A percentile compares a stretch with the other conserved stretches of the same genome.
Evolutionary conservation across 106 monocot species (phyloP).

Genomic region (Amphibolis antarctica): DNA sequence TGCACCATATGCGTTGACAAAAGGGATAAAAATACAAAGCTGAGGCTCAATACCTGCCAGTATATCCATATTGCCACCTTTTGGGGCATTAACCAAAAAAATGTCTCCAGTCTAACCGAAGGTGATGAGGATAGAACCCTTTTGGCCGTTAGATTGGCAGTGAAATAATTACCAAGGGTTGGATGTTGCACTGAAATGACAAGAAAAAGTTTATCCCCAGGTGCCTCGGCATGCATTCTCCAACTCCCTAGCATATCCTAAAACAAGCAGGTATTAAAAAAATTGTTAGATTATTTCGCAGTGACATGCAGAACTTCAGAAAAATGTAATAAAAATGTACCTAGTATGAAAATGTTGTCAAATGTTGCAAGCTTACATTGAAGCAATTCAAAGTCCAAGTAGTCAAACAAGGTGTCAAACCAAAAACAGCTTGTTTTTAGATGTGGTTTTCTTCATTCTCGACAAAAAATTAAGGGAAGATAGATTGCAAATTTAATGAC

Average conservation of each 20-base stretch:
- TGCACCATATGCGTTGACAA: not conserved
- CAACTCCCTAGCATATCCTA: constrained; percentile 24
- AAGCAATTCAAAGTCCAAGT: no score
- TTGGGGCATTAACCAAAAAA: constrained; percentile 24
- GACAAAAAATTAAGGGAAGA: no score
- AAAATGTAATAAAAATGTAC: no score
- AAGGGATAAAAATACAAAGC: not conserved
- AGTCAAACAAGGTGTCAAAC: no score
- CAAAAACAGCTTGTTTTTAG: no score
- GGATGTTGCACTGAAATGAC: constrained; percentile 23
- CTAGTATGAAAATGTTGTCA: no score
- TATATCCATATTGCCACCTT: constrained; percentile 26
- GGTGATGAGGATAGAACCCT: not conserved
- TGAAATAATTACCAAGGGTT: constrained; percentile 17
- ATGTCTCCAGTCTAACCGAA: not conserved
- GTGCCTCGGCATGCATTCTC: constrained; percentile 7
- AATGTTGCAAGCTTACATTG: no score
- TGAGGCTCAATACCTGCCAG: constrained; percentile 13
- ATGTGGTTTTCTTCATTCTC: no score
- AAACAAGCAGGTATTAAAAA: not conserved
- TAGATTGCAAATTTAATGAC: no score
- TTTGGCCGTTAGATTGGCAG: constrained; percentile 12
- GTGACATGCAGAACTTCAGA: not conserved
- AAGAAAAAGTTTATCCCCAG: constrained; percentile 17
- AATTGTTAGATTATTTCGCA: not conserved